Evolutionary conservation across 1,139 yeast genomes (phyloP), one percentile per base, ranked within the genome.

Genomic region (Candida gigantensis): DNA sequence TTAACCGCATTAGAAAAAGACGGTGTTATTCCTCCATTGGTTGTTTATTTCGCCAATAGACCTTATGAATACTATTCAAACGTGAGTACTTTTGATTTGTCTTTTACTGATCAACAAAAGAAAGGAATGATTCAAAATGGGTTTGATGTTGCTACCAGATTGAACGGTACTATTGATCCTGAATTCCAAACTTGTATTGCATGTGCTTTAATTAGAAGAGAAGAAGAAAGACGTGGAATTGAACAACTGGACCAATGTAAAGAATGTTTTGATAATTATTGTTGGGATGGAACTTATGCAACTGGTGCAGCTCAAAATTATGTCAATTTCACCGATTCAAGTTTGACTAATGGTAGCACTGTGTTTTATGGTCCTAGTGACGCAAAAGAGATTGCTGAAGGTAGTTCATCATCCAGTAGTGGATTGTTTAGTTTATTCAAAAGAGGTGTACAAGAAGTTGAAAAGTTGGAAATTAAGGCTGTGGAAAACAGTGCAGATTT

Each of bases 171-270:
- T 3, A 63, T 82, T 28, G 95, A 85, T 51, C 60, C 66, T 2
- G 82, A 84, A 37, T 89, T 88, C 81, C 71, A 77, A 37, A 74
- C 83, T 4, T 89, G 97, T 68, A 75, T 88, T 36, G 86, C 88
- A 2, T 89, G 97, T 68, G 97, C 97, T 6, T 77, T 89, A 35
- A 71, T 89, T 40, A 84, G 88, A 60, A 79, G 96, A 58, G 80
- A 84, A 38, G 82, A 84, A 55, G 95, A 88, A 64, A 75, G 95
- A 51, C 63, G 72, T 33, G 82, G 83, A 20, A 59, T 72, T 21
- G 68, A 73, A 13, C 81, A 81, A 44, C 75, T 89, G 9, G 80
- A 74, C 1, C 89, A 84, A 56, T 90, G 97, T 69, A 61, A 74
- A 44, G 44, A 65, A 36, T 89, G 97, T 61, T 84, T 88, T 58